Evolutionary conservation across 495 filamentous ascomycete genomes (phyloP).

Genomic region (Rhizodiscina lignyota): DNA sequence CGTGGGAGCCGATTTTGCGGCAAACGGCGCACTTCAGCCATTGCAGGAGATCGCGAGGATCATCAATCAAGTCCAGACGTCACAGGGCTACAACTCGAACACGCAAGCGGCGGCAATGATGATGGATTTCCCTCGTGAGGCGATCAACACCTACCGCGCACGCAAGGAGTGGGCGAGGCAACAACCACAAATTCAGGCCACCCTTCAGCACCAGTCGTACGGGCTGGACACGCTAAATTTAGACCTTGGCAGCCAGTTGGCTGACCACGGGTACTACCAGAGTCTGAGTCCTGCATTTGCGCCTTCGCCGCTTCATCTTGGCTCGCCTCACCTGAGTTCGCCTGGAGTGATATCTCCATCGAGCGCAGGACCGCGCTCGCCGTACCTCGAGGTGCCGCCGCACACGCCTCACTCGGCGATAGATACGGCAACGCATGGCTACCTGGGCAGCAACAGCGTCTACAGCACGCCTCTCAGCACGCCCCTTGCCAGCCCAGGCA

Average conservation of each 20-base stretch:
- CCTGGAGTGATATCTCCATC: conserved; percentile 3
- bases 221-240: conserved; percentile 12
- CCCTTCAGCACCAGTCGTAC: conserved; percentile 7
- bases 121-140: conserved; percentile 20
- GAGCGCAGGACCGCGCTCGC: conserved; percentile 10
- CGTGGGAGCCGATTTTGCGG: conserved; percentile 56
- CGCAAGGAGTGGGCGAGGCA: conserved; percentile 13
- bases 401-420: no score
- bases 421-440: no score
- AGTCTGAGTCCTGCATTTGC: conserved; percentile 25
- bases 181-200: conserved; percentile 10
- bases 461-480: no score
- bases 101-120: conserved; percentile 14
- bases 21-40: conserved; percentile 17
- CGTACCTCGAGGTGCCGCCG: conserved; percentile 21
- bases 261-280: conserved; percentile 14
- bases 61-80: conserved; percentile 16
- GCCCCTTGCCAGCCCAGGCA: neutral
- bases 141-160: conserved; percentile 13
- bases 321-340: conserved; percentile 8
- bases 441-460: no score
- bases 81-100: conserved; percentile 10
- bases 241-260: conserved; percentile 14
- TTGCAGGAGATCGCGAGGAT: conserved; percentile 22
- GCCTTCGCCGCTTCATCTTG: conserved; percentile 16